Evolutionary conservation across 73 alveolate species (phyloP).

Genomic region (Paramecium octaurelia): DNA sequence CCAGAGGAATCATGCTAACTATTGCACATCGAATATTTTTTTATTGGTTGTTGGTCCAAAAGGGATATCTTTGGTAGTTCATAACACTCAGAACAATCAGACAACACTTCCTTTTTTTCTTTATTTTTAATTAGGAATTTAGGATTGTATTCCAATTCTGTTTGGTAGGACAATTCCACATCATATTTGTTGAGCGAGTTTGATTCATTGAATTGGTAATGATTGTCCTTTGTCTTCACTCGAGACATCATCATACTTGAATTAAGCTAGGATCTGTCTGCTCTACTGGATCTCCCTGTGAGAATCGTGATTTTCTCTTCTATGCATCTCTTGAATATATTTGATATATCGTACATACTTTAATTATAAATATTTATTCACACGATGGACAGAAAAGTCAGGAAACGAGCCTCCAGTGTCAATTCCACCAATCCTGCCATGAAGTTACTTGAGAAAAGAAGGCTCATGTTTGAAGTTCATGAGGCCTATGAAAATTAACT

Average conservation of each 20-base stretch:
- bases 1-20: conserved; percentile 26
- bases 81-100: neutral
- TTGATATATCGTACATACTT: neutral
- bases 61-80: neutral
- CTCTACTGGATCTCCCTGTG: conserved; percentile 19
- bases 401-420: neutral
- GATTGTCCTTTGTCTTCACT: neutral
- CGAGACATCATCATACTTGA: conserved; percentile 5
- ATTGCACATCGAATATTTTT: neutral
- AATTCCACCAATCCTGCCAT: conserved; percentile 57
- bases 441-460: conserved; percentile 60
- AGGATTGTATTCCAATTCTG: conserved; percentile 6
- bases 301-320: neutral
- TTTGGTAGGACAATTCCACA: neutral
- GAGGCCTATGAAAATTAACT: conserved; percentile 57
- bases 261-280: neutral
- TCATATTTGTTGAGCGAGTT: neutral
- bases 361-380: neutral
- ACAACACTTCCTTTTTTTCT: neutral
- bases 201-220: neutral
- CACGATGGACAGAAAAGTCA: neutral
- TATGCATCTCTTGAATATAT: neutral
- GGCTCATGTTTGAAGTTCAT: conserved; percentile 62
- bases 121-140: neutral
- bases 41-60: neutral